Conservation (phyloP, 306 rosid species). For the Biancaea sappan region DNA sequence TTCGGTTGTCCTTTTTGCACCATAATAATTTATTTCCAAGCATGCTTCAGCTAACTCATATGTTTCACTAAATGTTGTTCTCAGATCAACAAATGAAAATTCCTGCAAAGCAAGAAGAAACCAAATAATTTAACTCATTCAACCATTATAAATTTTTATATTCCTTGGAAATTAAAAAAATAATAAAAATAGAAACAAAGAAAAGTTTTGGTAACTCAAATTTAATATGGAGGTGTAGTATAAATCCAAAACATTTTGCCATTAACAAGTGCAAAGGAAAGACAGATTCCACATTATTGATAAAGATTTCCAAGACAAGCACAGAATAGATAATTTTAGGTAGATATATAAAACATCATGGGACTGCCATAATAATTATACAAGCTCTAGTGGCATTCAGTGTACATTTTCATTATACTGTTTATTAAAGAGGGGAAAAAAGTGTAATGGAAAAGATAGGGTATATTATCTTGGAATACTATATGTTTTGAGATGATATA, state of each 20-base stretch:
- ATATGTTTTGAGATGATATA: no score
- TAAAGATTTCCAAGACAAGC: background rate
- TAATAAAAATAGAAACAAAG: background rate
- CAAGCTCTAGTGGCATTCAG: background rate
- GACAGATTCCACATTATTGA: background rate
- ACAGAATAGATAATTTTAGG: background rate
- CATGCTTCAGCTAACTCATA: conserved; percentile 38
- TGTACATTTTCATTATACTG: background rate
- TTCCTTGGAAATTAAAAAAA: no score
- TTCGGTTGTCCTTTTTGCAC: conserved; percentile 24
- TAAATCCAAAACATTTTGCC: background rate
- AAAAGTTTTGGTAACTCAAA: background rate
- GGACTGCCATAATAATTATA: no score
- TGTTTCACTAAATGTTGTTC: background rate
- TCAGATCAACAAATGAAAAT: background rate
- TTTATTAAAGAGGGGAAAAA: background rate
- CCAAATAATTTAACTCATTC: background rate
- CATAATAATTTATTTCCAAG: conserved; percentile 42
- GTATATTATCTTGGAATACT: background rate
- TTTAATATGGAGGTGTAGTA: background rate
- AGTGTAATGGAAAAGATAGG: background rate
- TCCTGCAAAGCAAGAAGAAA: background rate
- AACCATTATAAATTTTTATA: background rate
- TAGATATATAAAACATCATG: background rate
- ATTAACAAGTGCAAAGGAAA: background rate